Conservation (phyloP, 495 filamentous ascomycete species). For the Hypoxylon fragiforme region DNA sequence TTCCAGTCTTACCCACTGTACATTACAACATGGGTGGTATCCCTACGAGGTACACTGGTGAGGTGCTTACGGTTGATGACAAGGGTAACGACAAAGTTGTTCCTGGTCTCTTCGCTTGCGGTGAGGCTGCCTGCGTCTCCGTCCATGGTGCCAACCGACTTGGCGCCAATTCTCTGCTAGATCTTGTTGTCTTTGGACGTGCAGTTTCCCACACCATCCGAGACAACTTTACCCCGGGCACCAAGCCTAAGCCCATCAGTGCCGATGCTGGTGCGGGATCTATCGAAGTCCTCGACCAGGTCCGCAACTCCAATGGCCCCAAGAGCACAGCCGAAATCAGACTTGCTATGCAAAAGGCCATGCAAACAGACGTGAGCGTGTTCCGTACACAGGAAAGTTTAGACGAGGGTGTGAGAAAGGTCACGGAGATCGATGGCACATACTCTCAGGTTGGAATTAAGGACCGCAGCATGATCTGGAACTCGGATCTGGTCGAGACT, state of each 20-base stretch:
- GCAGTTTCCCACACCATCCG: slow-evolving; percentile 95
- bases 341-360: slow-evolving; percentile 92
- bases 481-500: slow-evolving; percentile 94
- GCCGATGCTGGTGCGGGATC: slow-evolving; percentile 85
- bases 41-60: slow-evolving; percentile 93
- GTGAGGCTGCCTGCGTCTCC: slow-evolving; percentile 95
- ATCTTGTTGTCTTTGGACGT: slow-evolving; percentile 95
- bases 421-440: slow-evolving; percentile 76
- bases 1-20: slow-evolving; percentile 94
- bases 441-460: slow-evolving; percentile 86
- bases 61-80: slow-evolving; percentile 85
- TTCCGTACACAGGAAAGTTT: slow-evolving; percentile 91
- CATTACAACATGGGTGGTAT: slow-evolving; percentile 99
- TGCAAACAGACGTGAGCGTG: slow-evolving; percentile 96
- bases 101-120: slow-evolving; percentile 91
- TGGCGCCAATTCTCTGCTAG: slow-evolving; percentile 95
- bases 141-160: slow-evolving; percentile 98
- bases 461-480: slow-evolving; percentile 99
- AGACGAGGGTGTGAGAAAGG: slow-evolving; percentile 82
- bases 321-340: slow-evolving; percentile 86
- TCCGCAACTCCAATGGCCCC: slow-evolving; percentile 80
- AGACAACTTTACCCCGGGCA: slow-evolving; percentile 81
- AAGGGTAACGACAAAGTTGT: slow-evolving; percentile 88
- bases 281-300: slow-evolving; percentile 82
- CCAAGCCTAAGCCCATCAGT: slow-evolving; percentile 71